These are phyloP conservation scores for Fusarium sublunatum DNA, from an alignment of 2,329 filamentous ascomycete species.

Conservation along the genomic window DNA sequence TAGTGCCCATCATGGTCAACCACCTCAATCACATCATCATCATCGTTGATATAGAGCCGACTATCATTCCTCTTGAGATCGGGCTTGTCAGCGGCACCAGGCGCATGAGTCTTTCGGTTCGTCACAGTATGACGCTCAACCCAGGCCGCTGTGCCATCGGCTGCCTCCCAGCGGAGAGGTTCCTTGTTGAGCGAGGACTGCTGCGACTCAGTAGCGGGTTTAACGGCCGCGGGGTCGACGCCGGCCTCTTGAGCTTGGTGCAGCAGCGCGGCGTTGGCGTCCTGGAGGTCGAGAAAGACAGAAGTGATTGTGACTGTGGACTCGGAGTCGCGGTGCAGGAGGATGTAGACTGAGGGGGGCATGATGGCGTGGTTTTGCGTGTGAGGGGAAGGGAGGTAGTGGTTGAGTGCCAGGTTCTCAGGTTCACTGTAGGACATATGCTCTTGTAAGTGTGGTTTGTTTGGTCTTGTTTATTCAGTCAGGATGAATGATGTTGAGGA, in stretches of 20 bases:
- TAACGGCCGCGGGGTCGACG: slow-evolving; percentile 34
- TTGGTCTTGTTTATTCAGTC: not conserved
- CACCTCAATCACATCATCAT: slow-evolving; percentile 45
- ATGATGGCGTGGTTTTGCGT: slow-evolving; percentile 31
- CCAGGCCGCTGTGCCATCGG: slow-evolving; percentile 53
- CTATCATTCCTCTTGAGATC: slow-evolving; percentile 43
- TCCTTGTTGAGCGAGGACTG: slow-evolving; percentile 33
- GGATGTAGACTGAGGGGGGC: slow-evolving; percentile 49
- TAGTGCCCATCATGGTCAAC: slow-evolving; percentile 43
- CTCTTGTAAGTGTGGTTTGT: not conserved
- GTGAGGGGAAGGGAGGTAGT: slow-evolving; percentile 26
- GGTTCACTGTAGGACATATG: slow-evolving; percentile 16
- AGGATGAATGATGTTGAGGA: slow-evolving; percentile 5
- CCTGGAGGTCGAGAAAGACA: slow-evolving; percentile 50
- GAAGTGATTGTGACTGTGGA: slow-evolving; percentile 46
- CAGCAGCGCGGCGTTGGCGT: slow-evolving; percentile 52
- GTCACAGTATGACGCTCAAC: slow-evolving; percentile 52
- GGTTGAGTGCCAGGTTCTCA: slow-evolving; percentile 6
- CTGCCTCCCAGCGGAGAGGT: slow-evolving; percentile 51
- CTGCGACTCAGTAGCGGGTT: slow-evolving; percentile 26
- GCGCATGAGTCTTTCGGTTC: slow-evolving; percentile 26
- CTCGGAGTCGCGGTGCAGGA: slow-evolving; percentile 48
- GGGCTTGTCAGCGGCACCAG: slow-evolving; percentile 15
- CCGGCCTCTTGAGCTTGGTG: slow-evolving; percentile 46
- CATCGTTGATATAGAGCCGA: slow-evolving; percentile 43